Conservation (phyloP, 2,329 filamentous ascomycete genomes). For the Chrysoporthe austroafricana region DNA sequence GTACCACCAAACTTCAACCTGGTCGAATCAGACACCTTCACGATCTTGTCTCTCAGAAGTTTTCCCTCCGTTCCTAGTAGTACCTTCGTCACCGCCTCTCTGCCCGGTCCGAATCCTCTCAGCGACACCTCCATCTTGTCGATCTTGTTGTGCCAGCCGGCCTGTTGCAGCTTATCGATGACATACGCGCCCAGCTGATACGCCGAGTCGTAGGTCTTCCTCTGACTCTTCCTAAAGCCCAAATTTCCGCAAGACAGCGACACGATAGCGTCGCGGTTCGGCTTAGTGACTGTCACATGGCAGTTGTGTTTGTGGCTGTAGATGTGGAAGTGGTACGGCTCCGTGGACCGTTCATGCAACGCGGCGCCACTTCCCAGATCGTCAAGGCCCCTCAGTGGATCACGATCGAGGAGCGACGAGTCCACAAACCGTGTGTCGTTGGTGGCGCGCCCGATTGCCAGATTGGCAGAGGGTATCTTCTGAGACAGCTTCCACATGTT, state of each 20-base stretch:
- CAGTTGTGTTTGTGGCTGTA: slow-evolving; percentile 92
- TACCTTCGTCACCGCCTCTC: slow-evolving; percentile 89
- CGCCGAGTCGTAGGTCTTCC: slow-evolving; percentile 85
- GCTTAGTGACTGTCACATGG: slow-evolving; percentile 86
- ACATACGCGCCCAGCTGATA: slow-evolving; percentile 88
- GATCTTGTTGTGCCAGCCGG: slow-evolving; percentile 76
- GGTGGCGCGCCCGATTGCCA: slow-evolving; percentile 25
- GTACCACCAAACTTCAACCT: slow-evolving; percentile 95
- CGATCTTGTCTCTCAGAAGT: slow-evolving; percentile 73
- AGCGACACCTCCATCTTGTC: slow-evolving; percentile 77
- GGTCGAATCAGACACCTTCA: slow-evolving; percentile 81
- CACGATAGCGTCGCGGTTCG: slow-evolving; percentile 77
- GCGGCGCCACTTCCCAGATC: slow-evolving; percentile 31
- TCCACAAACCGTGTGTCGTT: slow-evolving; percentile 24
- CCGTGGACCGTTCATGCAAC: slow-evolving; percentile 44
- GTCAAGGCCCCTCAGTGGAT: neutral
- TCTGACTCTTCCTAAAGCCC: slow-evolving; percentile 82
- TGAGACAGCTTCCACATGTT: slow-evolving; percentile 17
- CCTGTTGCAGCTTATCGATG: slow-evolving; percentile 82
- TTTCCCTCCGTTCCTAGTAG: slow-evolving; percentile 85
- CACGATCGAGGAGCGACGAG: slow-evolving; percentile 27
- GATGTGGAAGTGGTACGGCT: slow-evolving; percentile 86
- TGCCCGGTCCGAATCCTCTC: slow-evolving; percentile 82
- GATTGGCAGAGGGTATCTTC: slow-evolving; percentile 15
- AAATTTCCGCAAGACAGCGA: slow-evolving; percentile 84